Percentiles rank a stretch among this genome's conserved stretches.
Conservation (phyloP, 2,329 filamentous ascomycete genomes). For the Aureobasidium mangrovei region DNA sequence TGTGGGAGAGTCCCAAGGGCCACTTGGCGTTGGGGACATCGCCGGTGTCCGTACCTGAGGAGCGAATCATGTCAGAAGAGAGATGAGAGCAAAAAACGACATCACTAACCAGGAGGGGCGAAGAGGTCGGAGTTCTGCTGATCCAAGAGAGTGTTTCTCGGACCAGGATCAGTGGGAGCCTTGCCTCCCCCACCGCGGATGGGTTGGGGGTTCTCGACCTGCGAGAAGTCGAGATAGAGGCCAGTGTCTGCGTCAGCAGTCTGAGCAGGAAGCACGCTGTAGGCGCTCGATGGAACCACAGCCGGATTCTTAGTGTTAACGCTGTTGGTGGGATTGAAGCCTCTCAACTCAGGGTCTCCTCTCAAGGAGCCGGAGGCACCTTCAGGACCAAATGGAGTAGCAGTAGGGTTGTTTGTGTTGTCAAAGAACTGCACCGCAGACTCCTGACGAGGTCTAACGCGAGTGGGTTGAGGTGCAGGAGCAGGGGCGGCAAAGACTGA, state of each 20-base stretch:
- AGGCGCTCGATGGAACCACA: conserved; percentile 28
- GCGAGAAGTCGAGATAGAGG: conserved; percentile 31
- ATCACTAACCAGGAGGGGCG: conserved; percentile 20
- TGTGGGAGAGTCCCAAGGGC: conserved; percentile 34
- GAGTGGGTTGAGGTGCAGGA: neutral
- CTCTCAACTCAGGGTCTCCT: conserved; percentile 26
- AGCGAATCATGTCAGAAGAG: neutral
- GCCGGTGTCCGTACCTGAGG: conserved; percentile 31
- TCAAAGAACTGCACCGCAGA: conserved; percentile 5
- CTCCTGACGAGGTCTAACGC: conserved; percentile 3
- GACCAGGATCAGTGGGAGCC: conserved; percentile 33
- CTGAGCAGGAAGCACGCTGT: conserved; percentile 30
- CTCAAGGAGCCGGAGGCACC: conserved; percentile 30
- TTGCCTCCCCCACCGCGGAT: conserved; percentile 28
- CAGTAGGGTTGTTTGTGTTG: conserved; percentile 12
- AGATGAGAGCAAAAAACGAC: neutral
- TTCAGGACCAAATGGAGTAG: conserved; percentile 23
- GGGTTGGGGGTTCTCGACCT: conserved; percentile 34
- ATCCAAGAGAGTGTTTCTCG: conserved; percentile 29
- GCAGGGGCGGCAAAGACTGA: conserved; percentile 11
- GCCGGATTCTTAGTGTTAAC: conserved; percentile 26
- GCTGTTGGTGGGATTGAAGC: conserved; percentile 27
- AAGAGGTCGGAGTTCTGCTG: conserved; percentile 33
- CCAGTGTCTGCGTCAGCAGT: conserved; percentile 30
- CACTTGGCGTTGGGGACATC: conserved; percentile 34